phyloP scores from a whole-genome alignment of 2,329 filamentous ascomycete species.

The Nigrospora oryzae region DNA sequence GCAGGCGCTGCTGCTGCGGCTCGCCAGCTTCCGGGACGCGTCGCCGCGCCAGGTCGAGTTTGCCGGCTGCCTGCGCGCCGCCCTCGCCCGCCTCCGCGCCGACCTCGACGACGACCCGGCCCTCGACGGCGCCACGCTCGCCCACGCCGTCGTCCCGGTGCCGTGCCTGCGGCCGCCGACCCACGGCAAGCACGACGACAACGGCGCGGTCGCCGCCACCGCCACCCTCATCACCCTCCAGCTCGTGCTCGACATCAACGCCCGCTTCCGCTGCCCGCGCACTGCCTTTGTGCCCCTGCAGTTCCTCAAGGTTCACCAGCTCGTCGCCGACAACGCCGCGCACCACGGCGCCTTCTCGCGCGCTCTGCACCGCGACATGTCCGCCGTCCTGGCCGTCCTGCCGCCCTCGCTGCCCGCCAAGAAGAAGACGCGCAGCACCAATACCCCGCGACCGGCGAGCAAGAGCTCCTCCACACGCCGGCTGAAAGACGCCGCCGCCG shows the following conservation, averaged over 20 bases:
- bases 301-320: conserved; percentile 60
- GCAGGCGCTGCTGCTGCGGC: conserved; percentile 2
- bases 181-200: conserved; percentile 6
- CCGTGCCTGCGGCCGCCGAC: conserved; percentile 21
- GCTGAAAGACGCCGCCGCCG: not conserved
- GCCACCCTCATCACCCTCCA: conserved; percentile 44
- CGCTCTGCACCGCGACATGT: conserved; percentile 52
- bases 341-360: conserved; percentile 53
- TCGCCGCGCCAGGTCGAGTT: conserved; percentile 34
- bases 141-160: conserved; percentile 26
- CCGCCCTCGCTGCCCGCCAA: conserved; percentile 27
- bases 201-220: conserved; percentile 8
- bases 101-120: conserved; percentile 31
- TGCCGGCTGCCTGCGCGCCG: conserved; percentile 29
- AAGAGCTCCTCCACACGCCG: not conserved
- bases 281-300: conserved; percentile 52
- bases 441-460: not conserved
- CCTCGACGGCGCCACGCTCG: conserved; percentile 30
- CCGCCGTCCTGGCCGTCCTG: conserved; percentile 8
- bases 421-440: conserved; percentile 3
- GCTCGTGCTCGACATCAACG: conserved; percentile 55
- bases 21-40: not conserved
- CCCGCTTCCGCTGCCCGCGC: conserved; percentile 38
- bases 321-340: conserved; percentile 43
- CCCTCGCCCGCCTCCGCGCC: conserved; percentile 26